phyloP scores from a whole-genome alignment of 495 filamentous ascomycete genomes.

The Rostrohypoxylon terebratum region DNA sequence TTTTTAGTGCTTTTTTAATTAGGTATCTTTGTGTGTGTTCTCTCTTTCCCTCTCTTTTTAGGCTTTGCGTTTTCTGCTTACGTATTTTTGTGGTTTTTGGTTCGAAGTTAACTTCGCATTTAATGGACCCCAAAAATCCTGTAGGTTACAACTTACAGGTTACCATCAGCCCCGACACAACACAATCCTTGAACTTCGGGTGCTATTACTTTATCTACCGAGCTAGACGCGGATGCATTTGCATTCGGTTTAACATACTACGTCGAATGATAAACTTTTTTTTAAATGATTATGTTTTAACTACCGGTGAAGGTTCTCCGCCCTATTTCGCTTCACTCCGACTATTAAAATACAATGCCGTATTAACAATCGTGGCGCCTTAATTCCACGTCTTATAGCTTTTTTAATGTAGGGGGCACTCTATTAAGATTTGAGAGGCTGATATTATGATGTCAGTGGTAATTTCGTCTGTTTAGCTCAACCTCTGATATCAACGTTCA shows the following conservation, averaged over 20 bases:
- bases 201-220: conserved; percentile 38
- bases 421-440: conserved; percentile 18
- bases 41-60: not conserved
- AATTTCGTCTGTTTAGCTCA: conserved; percentile 14
- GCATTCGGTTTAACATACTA: conserved; percentile 8
- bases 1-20: not conserved
- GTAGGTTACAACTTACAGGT: conserved; percentile 17
- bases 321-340: not conserved
- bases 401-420: not conserved
- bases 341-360: conserved; percentile 2
- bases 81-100: not conserved
- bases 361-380: conserved; percentile 15
- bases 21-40: not conserved
- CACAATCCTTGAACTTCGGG: conserved; percentile 21
- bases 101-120: conserved; percentile 17
- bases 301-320: conserved; percentile 2
- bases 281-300: conserved; percentile 13
- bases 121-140: conserved; percentile 22
- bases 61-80: conserved; percentile 25
- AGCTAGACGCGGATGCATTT: conserved; percentile 14
- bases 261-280: conserved; percentile 16
- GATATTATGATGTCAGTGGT: conserved; percentile 1
- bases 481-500: conserved; percentile 11
- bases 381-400: not conserved
- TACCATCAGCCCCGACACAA: conserved; percentile 32